Percentiles rank a stretch among this genome's conserved stretches.
phyloP scores from a whole-genome alignment of 768 basidiomycete species.

The Rhizopogon rudus region DNA sequence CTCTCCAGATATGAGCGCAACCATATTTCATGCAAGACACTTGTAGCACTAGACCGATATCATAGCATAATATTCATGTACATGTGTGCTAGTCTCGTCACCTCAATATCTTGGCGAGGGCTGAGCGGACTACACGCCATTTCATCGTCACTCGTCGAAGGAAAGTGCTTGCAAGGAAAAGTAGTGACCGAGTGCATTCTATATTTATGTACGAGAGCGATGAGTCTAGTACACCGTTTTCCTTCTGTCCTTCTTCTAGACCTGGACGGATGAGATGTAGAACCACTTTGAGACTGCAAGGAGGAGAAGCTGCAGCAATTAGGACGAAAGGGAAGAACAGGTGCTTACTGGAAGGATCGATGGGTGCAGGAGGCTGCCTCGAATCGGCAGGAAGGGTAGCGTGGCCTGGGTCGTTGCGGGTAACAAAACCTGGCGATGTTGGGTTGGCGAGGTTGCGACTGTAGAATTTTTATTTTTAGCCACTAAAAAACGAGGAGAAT shows the following conservation, averaged over 20 bases:
- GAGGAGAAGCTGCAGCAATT: conserved; percentile 9
- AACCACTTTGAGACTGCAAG: conserved; percentile 83
- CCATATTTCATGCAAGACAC: conserved; percentile 15
- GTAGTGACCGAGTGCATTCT: background rate
- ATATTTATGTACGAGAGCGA: too few species aligned
- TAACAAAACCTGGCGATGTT: conserved; percentile 67
- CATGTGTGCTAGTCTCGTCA: background rate
- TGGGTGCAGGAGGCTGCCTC: conserved; percentile 77
- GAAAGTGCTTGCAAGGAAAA: background rate
- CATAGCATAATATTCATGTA: background rate
- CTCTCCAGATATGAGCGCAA: conserved; percentile 2
- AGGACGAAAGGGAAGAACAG: background rate
- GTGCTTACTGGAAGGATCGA: conserved; percentile 83
- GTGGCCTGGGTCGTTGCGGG: conserved; percentile 59
- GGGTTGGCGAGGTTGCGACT: conserved; percentile 80
- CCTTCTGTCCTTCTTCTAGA: conserved; percentile 32
- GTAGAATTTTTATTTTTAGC: conserved; percentile 4
- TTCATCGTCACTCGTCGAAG: background rate
- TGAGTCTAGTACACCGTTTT: too few species aligned
- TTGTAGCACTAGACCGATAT: conserved; percentile 17
- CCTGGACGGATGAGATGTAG: conserved; percentile 88
- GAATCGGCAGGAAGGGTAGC: conserved; percentile 69
- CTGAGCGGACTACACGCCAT: background rate
- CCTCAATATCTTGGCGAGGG: background rate
- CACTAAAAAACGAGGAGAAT: background rate